phyloP scores from a whole-genome alignment of 2,329 filamentous ascomycete species.

The Torrubiella hemipterigena region DNA sequence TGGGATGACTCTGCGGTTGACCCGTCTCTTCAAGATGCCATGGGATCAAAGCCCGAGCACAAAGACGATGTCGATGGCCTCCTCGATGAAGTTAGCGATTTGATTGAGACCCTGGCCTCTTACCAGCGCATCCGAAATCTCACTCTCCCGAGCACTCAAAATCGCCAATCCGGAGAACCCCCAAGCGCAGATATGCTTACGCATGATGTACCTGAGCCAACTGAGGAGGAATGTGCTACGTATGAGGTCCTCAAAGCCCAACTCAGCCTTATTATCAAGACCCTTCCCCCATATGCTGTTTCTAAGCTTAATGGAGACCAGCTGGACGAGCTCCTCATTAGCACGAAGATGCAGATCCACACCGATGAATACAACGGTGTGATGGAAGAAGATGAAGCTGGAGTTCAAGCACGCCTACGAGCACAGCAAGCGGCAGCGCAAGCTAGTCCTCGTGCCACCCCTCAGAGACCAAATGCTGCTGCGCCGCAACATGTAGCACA shows the following conservation, averaged over 20 bases:
- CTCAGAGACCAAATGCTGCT: conserved; percentile 24
- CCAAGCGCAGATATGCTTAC: conserved; percentile 56
- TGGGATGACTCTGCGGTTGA: conserved; percentile 48
- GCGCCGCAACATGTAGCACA: conserved; percentile 29
- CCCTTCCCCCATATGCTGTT: conserved; percentile 72
- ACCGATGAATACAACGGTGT: conserved; percentile 63
- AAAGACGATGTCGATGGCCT: conserved; percentile 60
- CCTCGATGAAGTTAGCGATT: conserved; percentile 60
- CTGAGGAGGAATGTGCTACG: conserved; percentile 44
- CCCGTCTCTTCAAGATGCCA: conserved; percentile 40
- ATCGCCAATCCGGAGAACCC: conserved; percentile 47
- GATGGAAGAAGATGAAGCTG: conserved; percentile 71
- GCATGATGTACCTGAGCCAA: conserved; percentile 55
- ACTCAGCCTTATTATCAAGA: conserved; percentile 59
- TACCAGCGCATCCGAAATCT: conserved; percentile 71
- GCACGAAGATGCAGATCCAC: conserved; percentile 63
- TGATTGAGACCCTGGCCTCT: conserved; percentile 65
- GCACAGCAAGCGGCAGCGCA: conserved; percentile 23
- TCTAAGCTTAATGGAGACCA: conserved; percentile 79
- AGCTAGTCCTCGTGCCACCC: conserved; percentile 21
- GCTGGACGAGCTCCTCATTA: conserved; percentile 71
- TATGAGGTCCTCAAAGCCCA: conserved; percentile 70
- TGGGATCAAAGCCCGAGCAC: conserved; percentile 40
- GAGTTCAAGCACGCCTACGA: conserved; percentile 36
- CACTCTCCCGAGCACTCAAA: conserved; percentile 52